Conservation (phyloP, 1,284 basidiomycete genomes). For the Fomitiporia mediterranea region DNA sequence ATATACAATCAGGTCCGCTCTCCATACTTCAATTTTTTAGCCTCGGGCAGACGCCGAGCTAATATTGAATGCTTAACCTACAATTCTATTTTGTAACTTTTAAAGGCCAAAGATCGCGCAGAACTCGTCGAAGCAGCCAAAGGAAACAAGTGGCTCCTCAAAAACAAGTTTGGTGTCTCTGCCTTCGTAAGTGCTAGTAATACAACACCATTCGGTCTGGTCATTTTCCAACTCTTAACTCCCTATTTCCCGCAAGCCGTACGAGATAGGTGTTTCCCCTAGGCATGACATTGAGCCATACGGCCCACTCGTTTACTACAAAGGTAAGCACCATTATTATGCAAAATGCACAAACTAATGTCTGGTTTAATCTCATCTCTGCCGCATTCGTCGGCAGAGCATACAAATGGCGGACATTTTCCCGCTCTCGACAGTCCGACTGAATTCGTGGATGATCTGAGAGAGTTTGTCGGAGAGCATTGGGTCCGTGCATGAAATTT, state of each 20-base stretch:
- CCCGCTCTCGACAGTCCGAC: slow-evolving; percentile 17
- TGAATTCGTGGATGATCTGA: slow-evolving; percentile 13
- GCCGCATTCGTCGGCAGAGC: slow-evolving; percentile 5
- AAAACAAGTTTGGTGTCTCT: slow-evolving; percentile 22
- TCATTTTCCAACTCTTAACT: neutral
- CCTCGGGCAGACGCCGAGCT: neutral
- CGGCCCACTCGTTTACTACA: slow-evolving; percentile 23
- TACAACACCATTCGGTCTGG: too few species aligned
- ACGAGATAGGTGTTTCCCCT: slow-evolving; percentile 22
- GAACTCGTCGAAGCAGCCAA: neutral
- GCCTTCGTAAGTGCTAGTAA: slow-evolving; percentile 23
- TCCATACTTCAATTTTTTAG: neutral
- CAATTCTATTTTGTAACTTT: neutral
- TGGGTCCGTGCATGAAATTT: neutral
- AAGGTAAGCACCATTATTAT: too few species aligned
- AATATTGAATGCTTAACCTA: neutral
- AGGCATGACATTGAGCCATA: slow-evolving; percentile 15
- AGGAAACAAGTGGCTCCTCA: slow-evolving; percentile 17
- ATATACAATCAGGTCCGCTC: slow-evolving; percentile 23
- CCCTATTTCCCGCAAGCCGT: slow-evolving; percentile 19
- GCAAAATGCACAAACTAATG: too few species aligned
- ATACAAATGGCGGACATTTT: slow-evolving; percentile 17
- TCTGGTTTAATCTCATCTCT: slow-evolving; percentile 18
- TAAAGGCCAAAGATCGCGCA: neutral
- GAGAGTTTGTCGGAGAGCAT: slow-evolving; percentile 12